Evolutionary conservation across 106 monocot species (phyloP).

Genomic region (Phalaenopsis aphrodite): DNA sequence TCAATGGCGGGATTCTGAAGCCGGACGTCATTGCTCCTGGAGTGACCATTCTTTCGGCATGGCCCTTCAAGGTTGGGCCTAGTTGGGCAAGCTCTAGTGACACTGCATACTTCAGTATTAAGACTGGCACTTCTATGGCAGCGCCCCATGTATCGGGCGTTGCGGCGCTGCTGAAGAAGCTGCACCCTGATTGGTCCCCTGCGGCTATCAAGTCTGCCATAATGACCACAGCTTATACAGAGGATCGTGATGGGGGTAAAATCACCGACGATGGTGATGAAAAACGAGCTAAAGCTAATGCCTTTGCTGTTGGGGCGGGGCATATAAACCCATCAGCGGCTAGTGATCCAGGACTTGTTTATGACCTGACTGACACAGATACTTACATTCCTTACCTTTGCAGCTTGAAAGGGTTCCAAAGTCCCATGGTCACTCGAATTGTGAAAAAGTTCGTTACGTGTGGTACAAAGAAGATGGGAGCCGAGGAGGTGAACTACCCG

Average conservation of each 20-base stretch:
- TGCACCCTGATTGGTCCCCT: constrained; percentile 20
- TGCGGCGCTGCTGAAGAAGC: constrained; percentile 7
- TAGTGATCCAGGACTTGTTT: constrained; percentile 11
- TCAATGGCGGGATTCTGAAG: constrained; percentile 6
- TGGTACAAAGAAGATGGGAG: not conserved
- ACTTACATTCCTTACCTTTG: constrained; percentile 16
- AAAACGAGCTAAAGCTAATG: not conserved
- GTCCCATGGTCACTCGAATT: not conserved
- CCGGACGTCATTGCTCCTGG: constrained; percentile 14
- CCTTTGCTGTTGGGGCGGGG: constrained; percentile 8
- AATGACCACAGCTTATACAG: constrained; percentile 14
- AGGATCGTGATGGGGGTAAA: not conserved
- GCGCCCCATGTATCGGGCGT: constrained; percentile 14
- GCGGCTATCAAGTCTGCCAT: constrained; percentile 25
- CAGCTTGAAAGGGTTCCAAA: not conserved
- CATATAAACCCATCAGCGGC: constrained; percentile 7
- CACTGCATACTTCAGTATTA: constrained; percentile 5
- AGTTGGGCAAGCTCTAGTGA: not conserved
- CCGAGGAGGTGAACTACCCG: constrained; percentile 36
- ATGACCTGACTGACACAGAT: not conserved
- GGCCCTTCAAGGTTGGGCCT: constrained; percentile 8
- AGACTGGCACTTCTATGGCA: constrained; percentile 11
- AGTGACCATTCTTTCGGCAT: constrained; percentile 11
- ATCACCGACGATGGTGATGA: constrained; percentile 1
- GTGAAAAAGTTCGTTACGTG: not conserved